phyloP scores from a whole-genome alignment of 768 basidiomycete species.

The Lanmaoa pseudosensibilis region DNA sequence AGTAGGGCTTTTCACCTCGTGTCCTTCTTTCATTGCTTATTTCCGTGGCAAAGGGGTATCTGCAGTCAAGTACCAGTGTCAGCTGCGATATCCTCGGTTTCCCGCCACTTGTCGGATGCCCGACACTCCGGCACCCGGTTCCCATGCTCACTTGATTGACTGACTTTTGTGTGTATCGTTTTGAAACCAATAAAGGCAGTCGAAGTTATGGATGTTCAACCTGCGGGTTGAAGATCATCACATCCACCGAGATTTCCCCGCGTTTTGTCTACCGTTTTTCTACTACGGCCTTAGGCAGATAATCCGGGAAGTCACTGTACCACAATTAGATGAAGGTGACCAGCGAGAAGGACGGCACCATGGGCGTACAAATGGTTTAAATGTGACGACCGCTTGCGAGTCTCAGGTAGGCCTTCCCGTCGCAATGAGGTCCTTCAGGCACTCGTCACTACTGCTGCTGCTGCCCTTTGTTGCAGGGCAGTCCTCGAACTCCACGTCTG shows the following conservation, averaged over 20 bases:
- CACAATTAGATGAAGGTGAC: not conserved
- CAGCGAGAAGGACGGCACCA: not conserved
- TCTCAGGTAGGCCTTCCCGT: not conserved
- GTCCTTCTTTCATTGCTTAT: not conserved
- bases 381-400: not conserved
- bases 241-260: not conserved
- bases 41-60: not conserved
- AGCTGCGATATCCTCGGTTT: not conserved
- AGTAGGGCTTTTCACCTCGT: not conserved
- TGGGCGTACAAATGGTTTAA: not conserved
- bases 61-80: not conserved
- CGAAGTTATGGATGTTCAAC: not conserved
- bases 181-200: not conserved
- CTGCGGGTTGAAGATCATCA: not conserved
- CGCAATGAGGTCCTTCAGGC: not conserved
- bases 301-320: not conserved
- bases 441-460: not conserved
- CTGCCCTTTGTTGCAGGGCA: conserved; percentile 6
- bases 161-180: not conserved
- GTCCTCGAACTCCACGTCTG: not conserved
- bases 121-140: not conserved
- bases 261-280: not conserved
- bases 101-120: not conserved
- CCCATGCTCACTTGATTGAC: not conserved
- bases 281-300: not conserved